These are phyloP conservation scores for Cymodocea nodosa DNA, from an alignment of 116 monocot genomes.

Conservation along the genomic window DNA sequence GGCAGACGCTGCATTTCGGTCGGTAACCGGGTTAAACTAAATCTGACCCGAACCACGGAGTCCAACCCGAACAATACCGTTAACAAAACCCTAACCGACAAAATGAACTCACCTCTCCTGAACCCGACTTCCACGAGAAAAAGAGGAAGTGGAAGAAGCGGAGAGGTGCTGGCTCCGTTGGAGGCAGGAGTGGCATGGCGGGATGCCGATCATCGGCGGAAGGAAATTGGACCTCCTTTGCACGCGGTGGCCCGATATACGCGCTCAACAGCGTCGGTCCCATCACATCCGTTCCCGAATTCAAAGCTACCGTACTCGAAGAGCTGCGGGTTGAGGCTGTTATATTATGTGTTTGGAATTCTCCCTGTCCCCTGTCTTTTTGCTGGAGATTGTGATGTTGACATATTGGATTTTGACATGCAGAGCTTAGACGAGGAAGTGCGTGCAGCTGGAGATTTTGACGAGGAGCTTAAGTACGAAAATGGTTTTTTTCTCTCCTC, in stretches of 20 bases:
- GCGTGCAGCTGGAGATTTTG: conserved; percentile 19
- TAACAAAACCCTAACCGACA: background rate
- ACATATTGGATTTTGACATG: background rate
- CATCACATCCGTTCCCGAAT: conserved; percentile 40
- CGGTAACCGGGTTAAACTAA: too few relatives aligned
- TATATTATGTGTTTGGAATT: background rate
- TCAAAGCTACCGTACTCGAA: conserved; percentile 35
- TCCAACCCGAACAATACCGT: background rate
- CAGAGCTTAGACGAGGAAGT: conserved; percentile 43
- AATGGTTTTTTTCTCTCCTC: background rate
- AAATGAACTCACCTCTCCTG: background rate
- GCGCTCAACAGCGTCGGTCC: conserved; percentile 41
- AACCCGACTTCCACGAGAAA: background rate
- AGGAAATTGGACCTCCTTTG: conserved; percentile 6
- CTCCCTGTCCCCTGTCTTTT: background rate
- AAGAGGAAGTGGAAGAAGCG: background rate
- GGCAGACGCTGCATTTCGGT: too few relatives aligned
- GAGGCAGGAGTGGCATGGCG: background rate
- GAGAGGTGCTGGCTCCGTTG: background rate
- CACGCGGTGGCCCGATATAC: conserved; percentile 77
- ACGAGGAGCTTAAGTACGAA: conserved; percentile 48
- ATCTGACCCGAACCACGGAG: too few relatives aligned
- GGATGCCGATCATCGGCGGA: background rate
- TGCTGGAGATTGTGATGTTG: background rate
- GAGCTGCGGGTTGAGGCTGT: conserved; percentile 26